Base-by-base conservation (phyloP, 441 rosid species). In the Manihot esculenta region DNA sequence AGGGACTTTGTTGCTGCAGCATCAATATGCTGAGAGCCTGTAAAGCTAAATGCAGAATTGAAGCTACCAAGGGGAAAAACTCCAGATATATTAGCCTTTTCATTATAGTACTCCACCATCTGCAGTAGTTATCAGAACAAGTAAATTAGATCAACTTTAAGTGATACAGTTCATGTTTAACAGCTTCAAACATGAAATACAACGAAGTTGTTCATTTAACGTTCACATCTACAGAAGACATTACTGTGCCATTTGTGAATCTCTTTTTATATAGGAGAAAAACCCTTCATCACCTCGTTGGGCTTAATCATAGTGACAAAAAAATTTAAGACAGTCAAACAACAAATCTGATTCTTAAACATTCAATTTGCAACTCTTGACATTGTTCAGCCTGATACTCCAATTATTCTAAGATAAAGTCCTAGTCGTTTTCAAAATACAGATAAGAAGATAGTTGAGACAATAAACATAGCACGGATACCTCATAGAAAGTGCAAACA, bases 21-120 rank as follows among this genome's bases (percentile, higher is more conserved):
- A 83, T 89, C 90, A 58, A 79, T 72, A 63, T 81, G 82, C 77
- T 78, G 81, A 6, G 85, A 76, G 53, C 92, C 87, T 30, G 88
- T 86, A 76, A 86, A 81, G 82, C 87, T 84, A 79, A 89, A 89
- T 56, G 84, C 87, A 69, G 87, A 74, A 77, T 79, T 87, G 76
- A 89, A 87, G 78, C 92, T 81, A 61, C 94, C 92, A 45, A 86
- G 80, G 56, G 90, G 82, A 76, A 59, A 74, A 66, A 81, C 69
- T 70, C 83, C 83, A 17, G 84, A 71, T 55, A 87, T 65, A 69
- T 75, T 70, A 17, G 90, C 88, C 62, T 81, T 83, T 71, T 80
- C 45, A 71, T 87, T 87, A 51, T 85, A 83, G 71, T 79, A 78
- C 56, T 79, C 86, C 74, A 78, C 80, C 88, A 86, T 86, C 90